These are phyloP conservation scores for Trichoderma arundinaceum DNA, from an alignment of 2,329 filamentous ascomycete species.

Conservation along the genomic window DNA sequence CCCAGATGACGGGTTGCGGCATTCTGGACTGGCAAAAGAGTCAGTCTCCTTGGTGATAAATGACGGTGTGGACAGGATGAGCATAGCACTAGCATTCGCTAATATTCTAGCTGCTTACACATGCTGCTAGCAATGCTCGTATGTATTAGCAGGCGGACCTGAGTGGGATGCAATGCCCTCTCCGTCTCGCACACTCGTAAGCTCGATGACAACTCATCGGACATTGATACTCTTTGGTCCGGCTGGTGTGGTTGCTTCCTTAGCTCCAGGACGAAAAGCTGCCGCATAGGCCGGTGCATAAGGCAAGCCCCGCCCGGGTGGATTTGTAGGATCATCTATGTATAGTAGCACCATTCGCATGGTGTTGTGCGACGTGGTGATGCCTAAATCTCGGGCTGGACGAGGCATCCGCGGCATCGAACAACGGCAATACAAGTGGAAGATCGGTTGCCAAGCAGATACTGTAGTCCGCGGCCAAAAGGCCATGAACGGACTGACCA, in stretches of 20 bases:
- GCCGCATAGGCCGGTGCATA: slow-evolving; percentile 15
- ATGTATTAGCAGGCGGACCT: background rate
- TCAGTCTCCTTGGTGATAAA: slow-evolving; percentile 10
- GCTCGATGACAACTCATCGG: slow-evolving; percentile 27
- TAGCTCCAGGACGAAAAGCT: slow-evolving; percentile 10
- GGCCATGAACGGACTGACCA: background rate
- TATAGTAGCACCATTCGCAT: slow-evolving; percentile 3
- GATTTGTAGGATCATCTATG: slow-evolving; percentile 18
- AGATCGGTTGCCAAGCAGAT: background rate
- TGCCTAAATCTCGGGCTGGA: slow-evolving; percentile 6
- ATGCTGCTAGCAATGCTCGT: background rate
- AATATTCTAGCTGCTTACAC: slow-evolving; percentile 20
- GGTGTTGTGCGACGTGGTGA: slow-evolving; percentile 23
- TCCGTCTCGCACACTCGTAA: background rate
- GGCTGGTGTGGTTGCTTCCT: slow-evolving; percentile 11
- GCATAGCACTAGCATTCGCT: slow-evolving; percentile 21
- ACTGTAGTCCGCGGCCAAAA: no score
- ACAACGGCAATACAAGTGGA: background rate
- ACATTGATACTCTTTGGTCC: slow-evolving; percentile 2
- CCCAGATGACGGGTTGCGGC: background rate
- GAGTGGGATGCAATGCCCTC: slow-evolving; percentile 9
- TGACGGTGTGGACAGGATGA: slow-evolving; percentile 22
- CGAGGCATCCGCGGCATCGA: background rate
- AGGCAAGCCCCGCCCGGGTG: slow-evolving; percentile 17
- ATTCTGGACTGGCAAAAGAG: slow-evolving; percentile 4